Percentiles rank a stretch among this genome's conserved stretches.
Conservation (phyloP, 2,329 filamentous ascomycete species). For the Microcyclospora tardicrescens region DNA sequence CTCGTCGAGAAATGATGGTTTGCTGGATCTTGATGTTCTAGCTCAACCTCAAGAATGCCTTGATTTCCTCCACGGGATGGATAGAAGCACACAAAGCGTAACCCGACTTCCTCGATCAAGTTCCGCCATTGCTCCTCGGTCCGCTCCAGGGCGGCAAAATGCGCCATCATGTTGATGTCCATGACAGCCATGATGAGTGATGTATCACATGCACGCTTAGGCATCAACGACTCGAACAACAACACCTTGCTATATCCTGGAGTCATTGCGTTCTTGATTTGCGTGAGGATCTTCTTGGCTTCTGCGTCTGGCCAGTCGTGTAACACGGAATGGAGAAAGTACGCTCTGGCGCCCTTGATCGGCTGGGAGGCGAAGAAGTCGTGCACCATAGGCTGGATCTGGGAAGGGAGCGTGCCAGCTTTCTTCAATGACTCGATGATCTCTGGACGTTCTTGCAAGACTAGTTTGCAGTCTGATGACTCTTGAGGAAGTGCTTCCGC, state of each 20-base stretch:
- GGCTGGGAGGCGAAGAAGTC: conserved; percentile 8
- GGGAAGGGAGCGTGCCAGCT: not conserved
- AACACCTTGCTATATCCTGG: conserved; percentile 14
- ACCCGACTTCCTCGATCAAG: conserved; percentile 7
- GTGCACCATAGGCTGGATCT: conserved; percentile 3
- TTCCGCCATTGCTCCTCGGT: conserved; percentile 28
- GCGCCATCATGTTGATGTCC: conserved; percentile 32
- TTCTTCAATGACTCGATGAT: conserved; percentile 10
- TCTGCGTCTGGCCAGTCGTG: conserved; percentile 15
- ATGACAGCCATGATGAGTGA: conserved; percentile 9
- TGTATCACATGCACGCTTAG: conserved; percentile 7
- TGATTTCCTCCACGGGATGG: too few relatives aligned
- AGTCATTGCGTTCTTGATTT: conserved; percentile 13
- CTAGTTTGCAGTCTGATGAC: conserved; percentile 1
- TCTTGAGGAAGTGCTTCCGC: conserved; percentile 1
- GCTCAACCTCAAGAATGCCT: too few relatives aligned
- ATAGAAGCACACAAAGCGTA: conserved; percentile 2
- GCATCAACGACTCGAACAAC: conserved; percentile 15
- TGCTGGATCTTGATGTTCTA: too few relatives aligned
- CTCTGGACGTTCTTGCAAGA: conserved; percentile 12
- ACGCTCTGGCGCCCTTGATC: conserved; percentile 9
- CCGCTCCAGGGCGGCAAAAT: conserved; percentile 26
- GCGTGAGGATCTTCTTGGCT: conserved; percentile 8
- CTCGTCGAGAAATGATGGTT: too few relatives aligned
- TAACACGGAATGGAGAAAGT: conserved; percentile 14